phyloP scores from a whole-genome alignment of 169 alveolate species.

The Plasmodium adleri region DNA sequence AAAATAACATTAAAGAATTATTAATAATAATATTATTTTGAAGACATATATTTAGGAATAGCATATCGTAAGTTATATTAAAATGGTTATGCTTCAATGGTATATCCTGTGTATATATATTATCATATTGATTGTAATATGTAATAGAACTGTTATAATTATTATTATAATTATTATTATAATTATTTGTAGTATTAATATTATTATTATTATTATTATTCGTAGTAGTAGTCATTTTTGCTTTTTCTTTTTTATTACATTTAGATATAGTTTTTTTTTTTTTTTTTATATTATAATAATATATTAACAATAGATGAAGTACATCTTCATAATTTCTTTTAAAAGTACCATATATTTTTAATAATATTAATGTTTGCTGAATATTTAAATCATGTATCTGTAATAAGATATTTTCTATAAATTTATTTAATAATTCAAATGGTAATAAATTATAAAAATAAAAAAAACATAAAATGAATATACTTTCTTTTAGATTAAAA shows the following conservation, averaged over 20 bases:
- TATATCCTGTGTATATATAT: too few species aligned
- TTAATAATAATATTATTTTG: constrained; percentile 3
- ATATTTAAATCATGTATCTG: constrained; percentile 3
- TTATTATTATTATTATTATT: too few species aligned
- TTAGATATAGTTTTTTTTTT: not conserved
- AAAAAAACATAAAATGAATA: constrained; percentile 17
- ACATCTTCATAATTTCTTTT: constrained; percentile 15
- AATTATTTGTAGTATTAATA: too few species aligned
- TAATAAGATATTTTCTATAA: constrained; percentile 16
- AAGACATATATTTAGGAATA: constrained; percentile 19
- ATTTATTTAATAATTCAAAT: constrained; percentile 13
- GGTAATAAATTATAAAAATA: constrained; percentile 7
- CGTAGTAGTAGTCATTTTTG: not conserved
- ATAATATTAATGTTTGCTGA: constrained; percentile 1
- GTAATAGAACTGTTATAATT: not conserved
- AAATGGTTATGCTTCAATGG: too few species aligned
- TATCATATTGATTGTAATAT: too few species aligned
- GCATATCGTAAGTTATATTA: not conserved
- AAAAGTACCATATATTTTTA: constrained; percentile 20
- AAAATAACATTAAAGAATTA: constrained; percentile 6
- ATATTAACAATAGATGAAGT: constrained; percentile 10
- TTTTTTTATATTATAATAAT: constrained; percentile 5
- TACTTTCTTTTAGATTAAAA: constrained; percentile 5
- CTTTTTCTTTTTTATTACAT: not conserved
- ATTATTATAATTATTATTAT: not conserved